Percentiles rank a stretch among this genome's conserved stretches.
These are phyloP conservation scores for Leishmania martiniquensis DNA, from an alignment of 208 protist genomes.

Conservation along the genomic window DNA sequence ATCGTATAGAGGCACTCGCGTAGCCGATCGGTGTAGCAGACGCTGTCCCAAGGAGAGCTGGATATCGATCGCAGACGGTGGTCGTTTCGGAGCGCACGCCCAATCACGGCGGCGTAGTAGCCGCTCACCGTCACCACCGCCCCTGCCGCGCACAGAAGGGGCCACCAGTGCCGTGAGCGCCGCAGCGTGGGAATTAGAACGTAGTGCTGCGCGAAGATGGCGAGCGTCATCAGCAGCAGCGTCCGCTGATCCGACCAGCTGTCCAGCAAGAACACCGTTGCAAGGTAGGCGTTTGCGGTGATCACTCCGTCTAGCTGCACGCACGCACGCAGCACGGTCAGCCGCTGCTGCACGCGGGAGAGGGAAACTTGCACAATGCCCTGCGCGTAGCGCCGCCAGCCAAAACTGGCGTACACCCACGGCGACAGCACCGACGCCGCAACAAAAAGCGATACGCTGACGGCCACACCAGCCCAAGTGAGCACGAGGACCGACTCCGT, in stretches of 20 bases:
- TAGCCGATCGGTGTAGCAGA: slow-evolving; percentile 29
- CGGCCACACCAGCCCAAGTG: slow-evolving; percentile 12
- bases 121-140: slow-evolving; percentile 21
- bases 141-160: slow-evolving; percentile 25
- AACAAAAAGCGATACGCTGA: slow-evolving; percentile 24
- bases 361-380: slow-evolving; percentile 48
- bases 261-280: slow-evolving; percentile 45
- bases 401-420: slow-evolving; percentile 50
- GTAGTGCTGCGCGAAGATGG: slow-evolving; percentile 32
- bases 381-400: slow-evolving; percentile 56
- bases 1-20: slow-evolving; percentile 7
- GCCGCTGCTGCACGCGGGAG: slow-evolving; percentile 29
- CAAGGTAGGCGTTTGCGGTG: slow-evolving; percentile 43
- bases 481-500: neutral
- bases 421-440: slow-evolving; percentile 21
- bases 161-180: slow-evolving; percentile 32
- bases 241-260: slow-evolving; percentile 21
- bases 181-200: slow-evolving; percentile 41
- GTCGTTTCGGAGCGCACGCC: slow-evolving; percentile 5
- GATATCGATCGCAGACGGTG: slow-evolving; percentile 17
- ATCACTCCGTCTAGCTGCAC: slow-evolving; percentile 58
- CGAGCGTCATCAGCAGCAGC: slow-evolving; percentile 17
- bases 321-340: slow-evolving; percentile 52
- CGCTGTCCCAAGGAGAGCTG: slow-evolving; percentile 30
- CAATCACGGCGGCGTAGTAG: slow-evolving; percentile 22